phyloP scores from a whole-genome alignment of 192 early-diverging fungal species.

The Blastocladiella britannica region DNA sequence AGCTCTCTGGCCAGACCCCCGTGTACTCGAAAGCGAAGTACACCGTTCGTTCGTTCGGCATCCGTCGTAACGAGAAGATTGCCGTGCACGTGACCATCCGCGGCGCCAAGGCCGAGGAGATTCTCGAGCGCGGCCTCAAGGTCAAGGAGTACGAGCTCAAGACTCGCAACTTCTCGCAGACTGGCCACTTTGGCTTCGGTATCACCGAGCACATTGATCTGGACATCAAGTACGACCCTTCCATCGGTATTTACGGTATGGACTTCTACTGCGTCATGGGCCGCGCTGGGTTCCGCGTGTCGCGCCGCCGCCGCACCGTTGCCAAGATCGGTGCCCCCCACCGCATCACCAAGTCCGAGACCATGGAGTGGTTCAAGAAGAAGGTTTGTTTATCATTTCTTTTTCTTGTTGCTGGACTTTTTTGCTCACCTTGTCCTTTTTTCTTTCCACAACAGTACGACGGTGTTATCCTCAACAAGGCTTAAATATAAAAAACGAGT shows the following conservation, averaged over 20 bases:
- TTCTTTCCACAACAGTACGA: constrained; percentile 49
- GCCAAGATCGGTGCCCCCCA: constrained; percentile 73
- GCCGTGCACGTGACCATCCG: constrained; percentile 97
- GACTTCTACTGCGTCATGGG: constrained; percentile 99
- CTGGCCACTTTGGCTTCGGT: constrained; percentile 99
- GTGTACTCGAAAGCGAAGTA: constrained; percentile 99
- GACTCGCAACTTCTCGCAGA: constrained; percentile 84
- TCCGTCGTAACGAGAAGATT: constrained; percentile 99
- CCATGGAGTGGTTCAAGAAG: constrained; percentile 96
- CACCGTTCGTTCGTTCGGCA: constrained; percentile 99
- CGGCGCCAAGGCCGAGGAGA: constrained; percentile 84
- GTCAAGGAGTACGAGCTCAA: constrained; percentile 99
- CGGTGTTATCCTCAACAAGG: constrained; percentile 66
- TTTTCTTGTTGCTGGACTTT: too few species aligned
- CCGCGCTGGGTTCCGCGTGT: constrained; percentile 87
- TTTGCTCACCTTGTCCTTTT: too few species aligned
- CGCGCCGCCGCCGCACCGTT: constrained; percentile 72
- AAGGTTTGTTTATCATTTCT: constrained; percentile 15
- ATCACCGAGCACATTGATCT: constrained; percentile 99
- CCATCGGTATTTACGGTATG: constrained; percentile 47
- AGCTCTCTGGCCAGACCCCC: constrained; percentile 96
- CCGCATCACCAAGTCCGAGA: constrained; percentile 88
- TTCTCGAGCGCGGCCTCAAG: constrained; percentile 98
- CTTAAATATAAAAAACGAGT: constrained; percentile 43
- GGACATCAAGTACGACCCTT: constrained; percentile 65